Base-by-base conservation (phyloP, 768 basidiomycete genomes). In the Lactifluus volemus region DNA sequence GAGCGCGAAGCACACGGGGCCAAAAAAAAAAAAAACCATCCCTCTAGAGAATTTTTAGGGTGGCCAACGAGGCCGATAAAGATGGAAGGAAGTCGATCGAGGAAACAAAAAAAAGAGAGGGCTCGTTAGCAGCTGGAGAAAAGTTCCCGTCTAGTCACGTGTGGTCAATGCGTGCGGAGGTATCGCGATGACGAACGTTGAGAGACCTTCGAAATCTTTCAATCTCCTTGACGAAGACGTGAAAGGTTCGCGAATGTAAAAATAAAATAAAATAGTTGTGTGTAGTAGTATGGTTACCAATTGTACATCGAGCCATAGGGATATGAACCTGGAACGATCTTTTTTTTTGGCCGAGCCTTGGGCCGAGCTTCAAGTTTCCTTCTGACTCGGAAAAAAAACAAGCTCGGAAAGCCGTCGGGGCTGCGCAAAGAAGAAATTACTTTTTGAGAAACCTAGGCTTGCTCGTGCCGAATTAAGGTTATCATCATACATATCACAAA, bases 301-400 rank as follows among this genome's bases (percentile, higher is more conserved):
- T 19, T 55, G 45, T 45, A 55, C 60, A 56, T 55, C 53, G 19
- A 56, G 49, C 49, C 32, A 42, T n/a, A n/a, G 29, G 34, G 5
- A 36, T 36, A 25, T 25, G 25, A 25, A 25, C 25, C 2, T 25
- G 25, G 25, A 25, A 25, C 25, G 1, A 25, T 25, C 25, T 25
- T 25, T 25, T 25, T 25, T 25, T 25, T 25, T 25, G 1, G 25
- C 25, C 25, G 25, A 25, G 25, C 25, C 2, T 25, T 25, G 1
- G 1, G 25, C 25, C 25, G 25, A 25, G 25, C 25, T 25, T 25
- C 25, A 25, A 25, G 25, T 25, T 25, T 25, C 25, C 25, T 25
- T 25, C 25, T 25, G 25, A 25, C 25, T 25, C 25, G 25, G 25
- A 25, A 25, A 25, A 25, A 25, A 2, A 25, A n/a, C n/a, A 25